Evolutionary conservation across 1,284 basidiomycete species (phyloP).

Genomic region (Sporisorium exsertum): DNA sequence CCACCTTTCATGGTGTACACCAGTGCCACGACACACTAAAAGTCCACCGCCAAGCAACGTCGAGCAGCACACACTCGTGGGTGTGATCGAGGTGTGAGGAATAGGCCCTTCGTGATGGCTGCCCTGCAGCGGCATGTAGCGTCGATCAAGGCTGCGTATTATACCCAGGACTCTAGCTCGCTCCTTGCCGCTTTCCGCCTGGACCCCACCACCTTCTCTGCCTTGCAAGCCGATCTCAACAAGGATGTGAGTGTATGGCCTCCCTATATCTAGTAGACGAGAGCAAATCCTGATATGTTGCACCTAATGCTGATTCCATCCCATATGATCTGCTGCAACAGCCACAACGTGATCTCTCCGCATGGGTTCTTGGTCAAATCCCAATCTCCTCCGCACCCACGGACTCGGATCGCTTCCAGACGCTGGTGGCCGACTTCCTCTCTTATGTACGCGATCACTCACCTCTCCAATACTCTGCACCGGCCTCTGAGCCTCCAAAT

Average conservation of each 20-base stretch:
- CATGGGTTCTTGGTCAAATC: slow-evolving; percentile 33
- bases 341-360: slow-evolving; percentile 35
- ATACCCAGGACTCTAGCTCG: slow-evolving; percentile 22
- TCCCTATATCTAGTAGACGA: background rate
- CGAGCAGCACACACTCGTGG: background rate
- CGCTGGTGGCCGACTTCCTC: slow-evolving; percentile 44
- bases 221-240: slow-evolving; percentile 32
- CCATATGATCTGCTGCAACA: background rate
- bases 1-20: background rate
- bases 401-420: slow-evolving; percentile 50
- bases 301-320: no score
- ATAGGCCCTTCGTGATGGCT: slow-evolving; percentile 17
- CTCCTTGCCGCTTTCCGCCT: slow-evolving; percentile 34
- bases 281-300: background rate
- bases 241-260: slow-evolving; percentile 18
- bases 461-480: slow-evolving; percentile 22
- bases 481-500: slow-evolving; percentile 4
- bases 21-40: background rate
- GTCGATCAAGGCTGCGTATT: slow-evolving; percentile 38
- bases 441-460: slow-evolving; percentile 42
- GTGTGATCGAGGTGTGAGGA: background rate
- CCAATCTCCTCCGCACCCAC: slow-evolving; percentile 31
- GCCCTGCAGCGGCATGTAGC: slow-evolving; percentile 46
- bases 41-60: background rate
- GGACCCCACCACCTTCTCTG: slow-evolving; percentile 32